phyloP scores from a whole-genome alignment of 208 protist genomes.

The Leishmania arabica region DNA sequence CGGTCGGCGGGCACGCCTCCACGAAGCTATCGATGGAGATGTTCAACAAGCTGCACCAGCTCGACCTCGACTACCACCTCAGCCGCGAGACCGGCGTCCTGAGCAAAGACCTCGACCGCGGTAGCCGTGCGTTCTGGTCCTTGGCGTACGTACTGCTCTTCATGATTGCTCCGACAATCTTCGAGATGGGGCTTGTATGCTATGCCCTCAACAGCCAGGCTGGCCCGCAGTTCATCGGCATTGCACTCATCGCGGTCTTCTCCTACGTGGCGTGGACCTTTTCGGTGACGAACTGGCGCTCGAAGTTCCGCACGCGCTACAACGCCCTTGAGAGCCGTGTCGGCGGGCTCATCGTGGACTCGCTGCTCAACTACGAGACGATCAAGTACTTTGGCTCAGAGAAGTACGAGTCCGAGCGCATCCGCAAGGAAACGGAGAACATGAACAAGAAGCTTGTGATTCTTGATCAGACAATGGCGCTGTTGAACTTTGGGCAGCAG shows the following conservation, averaged over 20 bases:
- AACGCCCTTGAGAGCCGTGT: constrained; percentile 93
- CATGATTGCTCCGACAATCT: constrained; percentile 91
- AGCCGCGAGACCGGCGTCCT: constrained; percentile 91
- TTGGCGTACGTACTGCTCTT: constrained; percentile 91
- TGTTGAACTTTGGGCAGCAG: constrained; percentile 95
- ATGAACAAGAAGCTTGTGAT: constrained; percentile 85
- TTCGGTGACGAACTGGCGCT: constrained; percentile 88
- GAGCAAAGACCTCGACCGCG: constrained; percentile 92
- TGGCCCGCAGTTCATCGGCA: constrained; percentile 84
- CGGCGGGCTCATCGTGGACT: constrained; percentile 90
- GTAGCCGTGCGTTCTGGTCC: constrained; percentile 90
- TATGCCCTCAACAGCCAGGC: constrained; percentile 82
- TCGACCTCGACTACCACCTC: constrained; percentile 90
- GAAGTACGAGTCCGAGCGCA: constrained; percentile 78
- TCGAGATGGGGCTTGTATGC: constrained; percentile 93
- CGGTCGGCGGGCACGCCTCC: constrained; percentile 84
- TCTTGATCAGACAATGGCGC: constrained; percentile 87
- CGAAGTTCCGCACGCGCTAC: constrained; percentile 86
- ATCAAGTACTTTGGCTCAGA: constrained; percentile 95
- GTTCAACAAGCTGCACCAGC: constrained; percentile 86
- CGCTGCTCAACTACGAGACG: constrained; percentile 95
- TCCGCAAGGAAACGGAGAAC: constrained; percentile 61
- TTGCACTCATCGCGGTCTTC: constrained; percentile 79
- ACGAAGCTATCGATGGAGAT: constrained; percentile 88
- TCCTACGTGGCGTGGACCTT: constrained; percentile 91